Conservation (phyloP, 2,329 filamentous ascomycete species). For the Cytospora mali region DNA sequence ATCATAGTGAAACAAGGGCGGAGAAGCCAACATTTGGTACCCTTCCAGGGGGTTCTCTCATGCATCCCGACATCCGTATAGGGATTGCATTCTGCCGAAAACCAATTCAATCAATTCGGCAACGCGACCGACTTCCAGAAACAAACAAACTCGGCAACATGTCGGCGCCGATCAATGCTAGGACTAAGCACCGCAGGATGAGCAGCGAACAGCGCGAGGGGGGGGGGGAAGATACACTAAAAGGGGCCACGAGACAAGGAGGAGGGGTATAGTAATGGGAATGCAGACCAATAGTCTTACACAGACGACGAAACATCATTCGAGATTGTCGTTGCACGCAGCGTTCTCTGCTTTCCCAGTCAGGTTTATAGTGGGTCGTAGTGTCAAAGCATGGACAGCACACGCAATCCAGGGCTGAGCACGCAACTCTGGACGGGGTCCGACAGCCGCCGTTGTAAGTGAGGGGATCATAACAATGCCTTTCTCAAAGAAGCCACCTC, state of each 20-base stretch:
- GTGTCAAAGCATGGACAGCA: not conserved
- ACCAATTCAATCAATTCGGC: constrained; percentile 1
- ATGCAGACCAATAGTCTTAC: constrained; percentile 6
- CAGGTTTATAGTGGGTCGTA: not conserved
- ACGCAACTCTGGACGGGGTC: constrained; percentile 13
- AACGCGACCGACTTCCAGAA: constrained; percentile 20
- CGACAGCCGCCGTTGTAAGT: constrained; percentile 12
- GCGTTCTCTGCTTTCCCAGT: not conserved
- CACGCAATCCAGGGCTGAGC: constrained; percentile 18
- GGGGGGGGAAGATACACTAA: not conserved
- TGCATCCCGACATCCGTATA: not conserved
- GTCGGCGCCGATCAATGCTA: not conserved
- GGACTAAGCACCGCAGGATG: not conserved
- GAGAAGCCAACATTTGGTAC: too few relatives aligned
- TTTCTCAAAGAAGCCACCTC: not conserved
- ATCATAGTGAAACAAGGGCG: too few relatives aligned
- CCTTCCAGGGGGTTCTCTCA: too few relatives aligned
- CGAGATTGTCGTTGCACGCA: not conserved
- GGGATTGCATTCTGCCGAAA: not conserved
- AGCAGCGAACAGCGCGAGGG: not conserved
- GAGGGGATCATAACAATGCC: not conserved
- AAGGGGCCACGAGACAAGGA: not conserved
- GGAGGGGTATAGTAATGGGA: not conserved
- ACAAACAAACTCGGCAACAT: not conserved
- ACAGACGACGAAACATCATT: not conserved